Conservation (phyloP, 805 yeast species). For the Starmerella tilneyi region DNA sequence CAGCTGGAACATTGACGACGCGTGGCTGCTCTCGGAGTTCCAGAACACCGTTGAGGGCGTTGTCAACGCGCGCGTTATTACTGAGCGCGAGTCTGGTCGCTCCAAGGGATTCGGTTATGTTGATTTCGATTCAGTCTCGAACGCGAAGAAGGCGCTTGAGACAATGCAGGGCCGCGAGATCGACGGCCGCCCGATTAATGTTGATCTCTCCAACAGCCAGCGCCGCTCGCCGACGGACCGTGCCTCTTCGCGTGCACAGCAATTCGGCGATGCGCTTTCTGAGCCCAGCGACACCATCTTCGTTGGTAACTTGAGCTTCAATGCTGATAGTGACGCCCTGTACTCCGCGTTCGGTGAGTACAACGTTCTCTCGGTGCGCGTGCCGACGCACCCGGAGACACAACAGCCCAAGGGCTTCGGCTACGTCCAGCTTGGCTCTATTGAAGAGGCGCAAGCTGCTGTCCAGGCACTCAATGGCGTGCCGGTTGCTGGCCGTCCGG, state of each 20-base stretch:
- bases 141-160: conserved; percentile 76
- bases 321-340: conserved; percentile 70
- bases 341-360: conserved; percentile 61
- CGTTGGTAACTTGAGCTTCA: conserved; percentile 91
- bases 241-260: conserved; percentile 67
- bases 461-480: conserved; percentile 80
- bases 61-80: conserved; percentile 78
- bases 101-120: conserved; percentile 93
- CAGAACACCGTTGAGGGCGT: conserved; percentile 68
- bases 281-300: conserved; percentile 92
- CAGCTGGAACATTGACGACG: conserved; percentile 95
- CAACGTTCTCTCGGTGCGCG: conserved; percentile 74
- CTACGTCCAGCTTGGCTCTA: conserved; percentile 78
- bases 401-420: conserved; percentile 99
- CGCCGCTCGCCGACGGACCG: conserved; percentile 43
- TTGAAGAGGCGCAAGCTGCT: conserved; percentile 87
- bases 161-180: conserved; percentile 88
- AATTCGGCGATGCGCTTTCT: conserved; percentile 82
- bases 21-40: conserved; percentile 82
- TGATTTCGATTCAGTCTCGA: conserved; percentile 68
- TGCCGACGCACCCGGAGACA: conserved; percentile 97
- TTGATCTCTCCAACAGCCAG: conserved; percentile 83
- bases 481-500: conserved; percentile 80
- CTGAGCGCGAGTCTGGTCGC: conserved; percentile 83
- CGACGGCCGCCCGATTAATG: conserved; percentile 92